Base-by-base conservation (phyloP, 2,329 filamentous ascomycete species). In the Neonectria coccinea region DNA sequence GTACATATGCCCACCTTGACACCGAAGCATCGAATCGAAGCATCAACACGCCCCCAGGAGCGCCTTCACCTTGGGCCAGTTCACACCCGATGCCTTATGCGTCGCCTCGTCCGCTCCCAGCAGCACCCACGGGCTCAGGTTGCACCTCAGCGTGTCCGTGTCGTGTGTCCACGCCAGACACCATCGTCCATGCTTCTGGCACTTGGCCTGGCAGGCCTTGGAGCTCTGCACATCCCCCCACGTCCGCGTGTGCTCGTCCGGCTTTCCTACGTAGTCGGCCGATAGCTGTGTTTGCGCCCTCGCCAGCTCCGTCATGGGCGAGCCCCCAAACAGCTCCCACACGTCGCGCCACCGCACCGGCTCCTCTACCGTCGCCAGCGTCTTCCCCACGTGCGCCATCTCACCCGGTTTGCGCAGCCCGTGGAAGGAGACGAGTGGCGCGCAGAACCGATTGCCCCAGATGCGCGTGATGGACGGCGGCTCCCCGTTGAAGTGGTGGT, bases 401-500 rank as follows among this genome's bases (percentile, higher is more conserved):
- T 78, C 78, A 10, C 78, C 77, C 5, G 78, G 78, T 36, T 79
- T 73, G 45, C 82, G 79, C 10, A 87, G 77, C 29, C 81, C 82
- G 71, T 88, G 85, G 70, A 88, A 87, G 10, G 84, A 84, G 4
- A 87, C 72, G 4, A 88, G 74, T n/a, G 85, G 85, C 44, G 84
- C 77, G 70, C 86, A 88, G 72, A 86, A 80, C 7, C 83, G 77
- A 69, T 87, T 85, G 3, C 75, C 71, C 68, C 79, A 79, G 72
- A 88, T 82, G 51, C 82, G 81, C 55, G 84, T 85, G 70, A 82
- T 78, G 65, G 75, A 73, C 0, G 86, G 86, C 20, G 78, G 74
- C 70, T 87, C 85, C 52, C 86, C 86, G 71, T 87, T 88, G 75
- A 88, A 88, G 64, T 86, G 75, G 53, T 82, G 83, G 60, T 80